Evolutionary conservation across 2,329 filamentous ascomycete genomes (phyloP), one percentile per base, ranked within the genome.

Genomic region (Penicillium polonicum): DNA sequence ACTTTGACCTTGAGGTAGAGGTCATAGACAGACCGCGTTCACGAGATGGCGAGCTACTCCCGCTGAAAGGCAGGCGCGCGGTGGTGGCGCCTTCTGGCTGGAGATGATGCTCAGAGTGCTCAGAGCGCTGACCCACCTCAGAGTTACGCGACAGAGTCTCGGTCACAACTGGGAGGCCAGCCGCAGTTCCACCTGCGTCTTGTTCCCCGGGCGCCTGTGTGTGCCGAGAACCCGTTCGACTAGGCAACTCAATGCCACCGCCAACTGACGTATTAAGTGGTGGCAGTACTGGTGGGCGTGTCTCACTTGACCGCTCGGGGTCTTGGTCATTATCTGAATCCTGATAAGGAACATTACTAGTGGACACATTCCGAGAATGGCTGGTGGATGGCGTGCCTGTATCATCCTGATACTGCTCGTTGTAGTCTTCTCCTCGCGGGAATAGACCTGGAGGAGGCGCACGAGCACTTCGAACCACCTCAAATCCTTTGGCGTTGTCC

Each of bases 401-500:
- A 19, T 81, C 79, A 60, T 85, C 83, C n/a, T 73, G 74, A 62
- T 85, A 90, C 0, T 86, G 83, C 51, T 90, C 89, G 57, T 88
- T 81, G 41, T 84, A 85, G 57, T 85, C 82, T 31, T 84, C 81
- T 10, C 82, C 77, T 29, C 76, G 82, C 43, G 69, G 78, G 77
- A 76, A 71, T 61, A 82, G 83, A 80, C 91, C 89, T 57, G 88
- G 87, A 7, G 89, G 88, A 2, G 92, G 92, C 79, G 94, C 92
- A 55, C 92, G 85, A 8, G 91, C 85, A 71, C 92, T 97, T 68
- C 94, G 82, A 17, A 99, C 93, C 5, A 99, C 94, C 73, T 97
- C 94, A 65, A 99, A 99, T 0, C 94, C 94, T 75, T 97, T 97
- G 64, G 88, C 88, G 75, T 95, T 96, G 64, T 97, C 93, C 71